These are phyloP conservation scores for Curvularia verruculosa DNA, from an alignment of 2,329 filamentous ascomycete species.

Conservation along the genomic window DNA sequence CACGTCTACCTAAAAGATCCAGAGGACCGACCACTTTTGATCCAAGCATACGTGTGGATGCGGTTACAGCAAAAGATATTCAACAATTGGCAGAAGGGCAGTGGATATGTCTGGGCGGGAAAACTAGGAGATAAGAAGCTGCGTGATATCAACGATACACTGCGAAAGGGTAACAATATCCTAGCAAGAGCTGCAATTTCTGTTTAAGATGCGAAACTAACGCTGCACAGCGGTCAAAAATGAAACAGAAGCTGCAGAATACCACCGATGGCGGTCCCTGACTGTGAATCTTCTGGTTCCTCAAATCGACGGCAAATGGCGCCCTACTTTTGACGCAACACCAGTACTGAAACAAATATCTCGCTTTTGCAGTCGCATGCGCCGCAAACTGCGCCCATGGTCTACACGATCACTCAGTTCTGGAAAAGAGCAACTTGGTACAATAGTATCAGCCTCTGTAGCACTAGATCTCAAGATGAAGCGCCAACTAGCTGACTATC, in stretches of 20 bases:
- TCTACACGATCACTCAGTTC: slow-evolving; percentile 35
- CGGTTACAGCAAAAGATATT: slow-evolving; percentile 47
- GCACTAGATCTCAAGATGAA: slow-evolving; percentile 49
- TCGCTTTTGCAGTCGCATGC: slow-evolving; percentile 39
- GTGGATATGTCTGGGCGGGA: slow-evolving; percentile 48
- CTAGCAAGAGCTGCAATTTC: too few species aligned
- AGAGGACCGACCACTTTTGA: slow-evolving; percentile 41
- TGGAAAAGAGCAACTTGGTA: slow-evolving; percentile 43
- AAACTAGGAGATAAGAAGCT: slow-evolving; percentile 47
- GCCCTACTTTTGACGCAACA: slow-evolving; percentile 43
- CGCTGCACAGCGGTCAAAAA: slow-evolving; percentile 43
- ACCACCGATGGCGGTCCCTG: slow-evolving; percentile 45
- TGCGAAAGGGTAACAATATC: slow-evolving; percentile 39
- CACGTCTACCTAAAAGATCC: slow-evolving; percentile 40
- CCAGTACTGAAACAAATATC: slow-evolving; percentile 45
- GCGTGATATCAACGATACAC: slow-evolving; percentile 45
- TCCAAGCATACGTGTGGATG: slow-evolving; percentile 47
- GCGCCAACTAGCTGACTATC: slow-evolving; percentile 45
- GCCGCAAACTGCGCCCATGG: slow-evolving; percentile 42
- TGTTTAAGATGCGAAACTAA: slow-evolving; percentile 13
- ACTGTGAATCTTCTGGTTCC: slow-evolving; percentile 48
- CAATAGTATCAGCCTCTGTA: slow-evolving; percentile 45
- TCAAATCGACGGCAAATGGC: slow-evolving; percentile 46
- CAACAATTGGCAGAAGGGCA: slow-evolving; percentile 44
- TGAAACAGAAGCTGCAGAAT: slow-evolving; percentile 45